Conservation (phyloP, 2,329 filamentous ascomycete species). For the Fusarium sp. region DNA sequence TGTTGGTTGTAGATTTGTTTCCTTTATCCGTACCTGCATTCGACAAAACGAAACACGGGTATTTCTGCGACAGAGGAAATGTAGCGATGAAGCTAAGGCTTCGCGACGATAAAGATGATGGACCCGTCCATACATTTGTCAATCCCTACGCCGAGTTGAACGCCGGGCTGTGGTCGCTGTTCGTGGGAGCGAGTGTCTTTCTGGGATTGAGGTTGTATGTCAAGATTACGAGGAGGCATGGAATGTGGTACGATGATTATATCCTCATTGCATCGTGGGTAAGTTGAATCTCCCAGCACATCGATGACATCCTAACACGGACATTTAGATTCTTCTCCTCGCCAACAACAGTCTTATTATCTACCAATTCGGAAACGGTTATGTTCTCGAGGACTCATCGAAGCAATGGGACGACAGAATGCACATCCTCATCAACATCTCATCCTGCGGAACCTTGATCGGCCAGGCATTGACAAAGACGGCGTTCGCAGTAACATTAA, state of each 20-base stretch:
- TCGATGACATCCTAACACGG: constrained; percentile 1
- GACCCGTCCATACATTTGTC: constrained; percentile 46
- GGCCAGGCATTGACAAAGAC: constrained; percentile 55
- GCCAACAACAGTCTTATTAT: constrained; percentile 61
- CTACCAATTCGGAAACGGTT: constrained; percentile 63
- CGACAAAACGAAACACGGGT: constrained; percentile 13
- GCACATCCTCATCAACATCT: constrained; percentile 65
- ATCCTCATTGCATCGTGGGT: constrained; percentile 56
- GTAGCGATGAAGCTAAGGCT: constrained; percentile 43
- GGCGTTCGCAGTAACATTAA: constrained; percentile 55
- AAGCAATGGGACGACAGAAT: constrained; percentile 65
- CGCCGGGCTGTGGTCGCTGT: constrained; percentile 53
- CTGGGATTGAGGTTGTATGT: constrained; percentile 52
- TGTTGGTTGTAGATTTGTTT: constrained; percentile 17
- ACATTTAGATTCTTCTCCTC: constrained; percentile 56
- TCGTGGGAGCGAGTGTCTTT: constrained; percentile 50
- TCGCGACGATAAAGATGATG: constrained; percentile 44
- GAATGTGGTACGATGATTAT: constrained; percentile 57
- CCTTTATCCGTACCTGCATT: constrained; percentile 1
- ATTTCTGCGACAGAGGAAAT: constrained; percentile 24
- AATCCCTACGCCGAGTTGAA: constrained; percentile 52
- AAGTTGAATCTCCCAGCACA: constrained; percentile 23
- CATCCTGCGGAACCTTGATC: constrained; percentile 55
- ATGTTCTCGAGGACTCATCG: constrained; percentile 55
- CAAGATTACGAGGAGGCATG: constrained; percentile 53